Evolutionary conservation across 305 asterid genomes (phyloP).

Genomic region (Ilex paraguariensis): DNA sequence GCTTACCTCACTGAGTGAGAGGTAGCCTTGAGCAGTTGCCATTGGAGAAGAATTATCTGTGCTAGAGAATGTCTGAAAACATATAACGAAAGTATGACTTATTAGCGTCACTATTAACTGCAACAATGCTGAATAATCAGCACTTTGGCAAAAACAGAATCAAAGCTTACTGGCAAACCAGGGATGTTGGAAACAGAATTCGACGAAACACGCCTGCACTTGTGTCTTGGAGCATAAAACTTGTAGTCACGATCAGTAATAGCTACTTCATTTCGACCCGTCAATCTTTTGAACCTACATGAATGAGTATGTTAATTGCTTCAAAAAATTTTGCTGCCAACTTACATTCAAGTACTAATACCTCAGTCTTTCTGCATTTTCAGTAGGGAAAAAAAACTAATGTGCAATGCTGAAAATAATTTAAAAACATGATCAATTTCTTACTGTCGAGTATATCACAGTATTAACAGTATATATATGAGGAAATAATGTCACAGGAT

Average conservation of each 20-base stretch:
- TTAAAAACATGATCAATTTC: too few species aligned
- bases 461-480: too few species aligned
- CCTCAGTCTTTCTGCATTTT: too few species aligned
- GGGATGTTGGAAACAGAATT: conserved; percentile 67
- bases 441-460: too few species aligned
- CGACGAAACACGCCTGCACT: conserved; percentile 71
- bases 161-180: conserved; percentile 64
- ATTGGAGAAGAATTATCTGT: conserved; percentile 59
- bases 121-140: conserved; percentile 14
- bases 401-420: too few species aligned
- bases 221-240: conserved; percentile 96
- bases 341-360: not conserved
- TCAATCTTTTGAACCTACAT: conserved; percentile 80
- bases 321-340: conserved; percentile 5
- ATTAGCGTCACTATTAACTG: conserved; percentile 4
- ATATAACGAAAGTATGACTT: conserved; percentile 7
- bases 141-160: not conserved
- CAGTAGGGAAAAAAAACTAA: too few species aligned
- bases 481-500: too few species aligned
- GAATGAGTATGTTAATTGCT: conserved; percentile 10
- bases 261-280: conserved; percentile 83
- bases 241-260: conserved; percentile 85
- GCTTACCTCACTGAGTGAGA: conserved; percentile 64
- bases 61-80: conserved; percentile 56
- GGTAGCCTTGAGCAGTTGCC: conserved; percentile 51